phyloP scores from a whole-genome alignment of 805 yeast genomes.

The Yarrowia osloensis region DNA sequence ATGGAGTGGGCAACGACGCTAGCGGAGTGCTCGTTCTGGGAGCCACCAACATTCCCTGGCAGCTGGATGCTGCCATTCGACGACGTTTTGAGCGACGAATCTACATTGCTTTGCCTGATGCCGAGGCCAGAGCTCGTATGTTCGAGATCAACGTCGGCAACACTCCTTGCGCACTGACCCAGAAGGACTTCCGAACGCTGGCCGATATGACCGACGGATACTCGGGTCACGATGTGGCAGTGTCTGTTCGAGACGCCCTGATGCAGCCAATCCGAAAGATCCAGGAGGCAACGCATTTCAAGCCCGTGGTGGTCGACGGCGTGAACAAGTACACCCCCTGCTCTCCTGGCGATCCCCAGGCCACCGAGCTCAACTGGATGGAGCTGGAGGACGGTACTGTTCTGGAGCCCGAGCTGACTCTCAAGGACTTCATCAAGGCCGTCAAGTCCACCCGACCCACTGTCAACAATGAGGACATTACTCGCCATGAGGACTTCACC shows the following conservation, averaged over 20 bases:
- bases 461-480: constrained; percentile 80
- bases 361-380: constrained; percentile 91
- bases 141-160: constrained; percentile 90
- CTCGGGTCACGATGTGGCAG: constrained; percentile 96
- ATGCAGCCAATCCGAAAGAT: constrained; percentile 98
- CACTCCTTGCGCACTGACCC: constrained; percentile 76
- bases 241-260: constrained; percentile 93
- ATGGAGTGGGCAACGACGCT: constrained; percentile 96
- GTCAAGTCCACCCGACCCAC: constrained; percentile 92
- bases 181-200: constrained; percentile 71
- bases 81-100: constrained; percentile 95
- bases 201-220: constrained; percentile 97
- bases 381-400: constrained; percentile 86
- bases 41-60: constrained; percentile 99
- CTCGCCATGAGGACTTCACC: constrained; percentile 83
- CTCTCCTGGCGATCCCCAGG: constrained; percentile 92
- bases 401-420: constrained; percentile 82
- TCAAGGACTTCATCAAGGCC: constrained; percentile 92
- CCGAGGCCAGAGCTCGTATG: constrained; percentile 90
- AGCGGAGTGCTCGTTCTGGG: constrained; percentile 92
- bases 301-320: constrained; percentile 45
- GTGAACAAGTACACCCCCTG: constrained; percentile 74
- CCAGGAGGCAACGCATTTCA: constrained; percentile 95
- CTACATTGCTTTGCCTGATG: constrained; percentile 91
- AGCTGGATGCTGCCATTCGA: constrained; percentile 93